Conservation (phyloP, 1,139 yeast genomes). For the Chernovozyma sophiae-reginae region DNA sequence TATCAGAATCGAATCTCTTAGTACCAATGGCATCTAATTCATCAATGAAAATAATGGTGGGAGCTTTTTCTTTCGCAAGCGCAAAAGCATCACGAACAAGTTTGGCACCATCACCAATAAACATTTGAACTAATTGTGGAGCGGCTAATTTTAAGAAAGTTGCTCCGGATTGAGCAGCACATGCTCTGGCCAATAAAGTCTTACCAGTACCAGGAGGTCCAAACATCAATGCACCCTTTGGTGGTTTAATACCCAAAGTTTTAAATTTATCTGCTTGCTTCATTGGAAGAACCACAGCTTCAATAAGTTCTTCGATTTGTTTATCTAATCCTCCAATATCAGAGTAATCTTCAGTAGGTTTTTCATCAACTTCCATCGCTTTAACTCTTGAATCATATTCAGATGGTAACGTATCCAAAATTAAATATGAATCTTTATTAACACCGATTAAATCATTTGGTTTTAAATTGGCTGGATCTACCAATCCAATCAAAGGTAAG, state of each 20-base stretch:
- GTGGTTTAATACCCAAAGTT: conserved; percentile 89
- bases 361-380: conserved; percentile 99
- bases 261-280: conserved; percentile 96
- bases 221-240: conserved; percentile 97
- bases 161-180: conserved; percentile 99
- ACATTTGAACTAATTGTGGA: conserved; percentile 98
- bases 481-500: conserved; percentile 91
- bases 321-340: conserved; percentile 98
- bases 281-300: conserved; percentile 98
- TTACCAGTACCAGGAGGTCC: conserved; percentile 99
- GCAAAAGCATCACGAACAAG: conserved; percentile 97
- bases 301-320: conserved; percentile 95
- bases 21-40: conserved; percentile 99
- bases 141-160: conserved; percentile 95
- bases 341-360: conserved; percentile 93
- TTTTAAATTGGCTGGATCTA: conserved; percentile 79
- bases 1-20: conserved; percentile 95
- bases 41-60: conserved; percentile 94
- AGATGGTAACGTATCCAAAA: conserved; percentile 91
- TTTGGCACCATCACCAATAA: conserved; percentile 98
- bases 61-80: conserved; percentile 97
- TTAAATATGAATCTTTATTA: conserved; percentile 91
- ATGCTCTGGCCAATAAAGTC: conserved; percentile 93
- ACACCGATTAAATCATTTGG: conserved; percentile 98
- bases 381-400: conserved; percentile 97